Conservation (phyloP, 371 early-diverging fungal genomes). For the Mortierella sp. region DNA sequence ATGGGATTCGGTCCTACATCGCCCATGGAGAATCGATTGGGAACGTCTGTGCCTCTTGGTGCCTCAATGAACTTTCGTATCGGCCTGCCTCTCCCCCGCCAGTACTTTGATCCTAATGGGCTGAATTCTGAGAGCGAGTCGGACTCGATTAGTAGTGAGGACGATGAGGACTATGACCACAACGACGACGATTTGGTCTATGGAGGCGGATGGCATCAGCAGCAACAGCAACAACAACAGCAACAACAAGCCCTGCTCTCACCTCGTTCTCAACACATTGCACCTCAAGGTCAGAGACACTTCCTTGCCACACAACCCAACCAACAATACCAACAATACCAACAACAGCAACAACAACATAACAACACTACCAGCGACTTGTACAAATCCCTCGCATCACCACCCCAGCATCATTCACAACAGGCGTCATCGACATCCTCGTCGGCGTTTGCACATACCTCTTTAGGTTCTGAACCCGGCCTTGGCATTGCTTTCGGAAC, state of each 20-base stretch:
- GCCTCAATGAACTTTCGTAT: constrained; percentile 52
- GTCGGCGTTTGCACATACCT: constrained; percentile 53
- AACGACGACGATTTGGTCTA: constrained; percentile 43
- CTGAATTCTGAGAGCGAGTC: constrained; percentile 47
- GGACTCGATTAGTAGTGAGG: constrained; percentile 49
- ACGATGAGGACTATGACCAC: constrained; percentile 44
- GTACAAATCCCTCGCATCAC: constrained; percentile 14
- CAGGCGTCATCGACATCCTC: constrained; percentile 20
- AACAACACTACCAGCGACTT: constrained; percentile 2
- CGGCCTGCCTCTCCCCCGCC: constrained; percentile 43
- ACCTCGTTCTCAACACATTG: not conserved
- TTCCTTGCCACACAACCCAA: not conserved
- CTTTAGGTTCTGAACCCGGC: constrained; percentile 52
- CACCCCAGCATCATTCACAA: constrained; percentile 24
- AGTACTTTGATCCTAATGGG: constrained; percentile 42
- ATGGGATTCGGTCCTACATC: constrained; percentile 24
- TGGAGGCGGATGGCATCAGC: constrained; percentile 20
- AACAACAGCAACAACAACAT: constrained; percentile 15
- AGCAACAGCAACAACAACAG: constrained; percentile 1
- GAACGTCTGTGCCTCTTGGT: constrained; percentile 49
- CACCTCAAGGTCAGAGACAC: not conserved
- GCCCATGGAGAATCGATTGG: constrained; percentile 32
- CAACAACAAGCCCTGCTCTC: constrained; percentile 4
- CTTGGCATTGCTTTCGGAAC: constrained; percentile 36
- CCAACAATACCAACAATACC: constrained; percentile 7